Conservation (phyloP, 257 asterid genomes). For the Cordia subcordata region DNA sequence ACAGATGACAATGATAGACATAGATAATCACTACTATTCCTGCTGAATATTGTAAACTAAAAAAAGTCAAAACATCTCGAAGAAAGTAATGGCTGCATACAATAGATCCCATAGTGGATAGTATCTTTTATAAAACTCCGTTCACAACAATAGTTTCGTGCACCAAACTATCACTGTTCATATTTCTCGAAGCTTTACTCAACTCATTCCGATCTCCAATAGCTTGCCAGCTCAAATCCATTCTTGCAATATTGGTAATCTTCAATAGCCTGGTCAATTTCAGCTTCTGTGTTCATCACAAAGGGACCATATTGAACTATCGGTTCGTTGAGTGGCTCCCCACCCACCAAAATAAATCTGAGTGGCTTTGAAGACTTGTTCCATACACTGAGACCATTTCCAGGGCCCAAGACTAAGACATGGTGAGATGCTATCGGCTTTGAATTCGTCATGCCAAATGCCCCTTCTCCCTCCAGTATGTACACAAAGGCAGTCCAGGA, state of each 20-base stretch:
- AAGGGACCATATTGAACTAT: slow-evolving; percentile 90
- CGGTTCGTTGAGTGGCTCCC: slow-evolving; percentile 79
- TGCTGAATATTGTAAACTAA: slow-evolving; percentile 7
- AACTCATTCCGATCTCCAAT: slow-evolving; percentile 58
- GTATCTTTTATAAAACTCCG: no score
- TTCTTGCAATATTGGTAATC: slow-evolving; percentile 69
- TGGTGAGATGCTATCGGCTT: slow-evolving; percentile 55
- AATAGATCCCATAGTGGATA: no score
- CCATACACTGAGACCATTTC: slow-evolving; percentile 84
- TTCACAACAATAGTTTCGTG: neutral
- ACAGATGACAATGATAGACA: slow-evolving; percentile 19
- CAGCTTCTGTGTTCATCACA: slow-evolving; percentile 91
- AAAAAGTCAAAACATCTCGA: neutral
- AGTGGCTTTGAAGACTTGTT: slow-evolving; percentile 49
- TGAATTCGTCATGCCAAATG: slow-evolving; percentile 44
- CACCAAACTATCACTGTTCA: no score
- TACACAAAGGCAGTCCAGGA: slow-evolving; percentile 80
- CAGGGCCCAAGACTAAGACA: slow-evolving; percentile 67
- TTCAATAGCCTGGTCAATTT: slow-evolving; percentile 67
- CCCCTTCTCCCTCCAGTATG: slow-evolving; percentile 74
- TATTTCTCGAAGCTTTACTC: neutral
- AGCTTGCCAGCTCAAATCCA: slow-evolving; percentile 83
- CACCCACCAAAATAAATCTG: slow-evolving; percentile 72
- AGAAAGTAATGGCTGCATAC: neutral
- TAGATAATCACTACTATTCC: neutral